Evolutionary conservation across 768 basidiomycete genomes (phyloP).

Genomic region (Russula sp.): DNA sequence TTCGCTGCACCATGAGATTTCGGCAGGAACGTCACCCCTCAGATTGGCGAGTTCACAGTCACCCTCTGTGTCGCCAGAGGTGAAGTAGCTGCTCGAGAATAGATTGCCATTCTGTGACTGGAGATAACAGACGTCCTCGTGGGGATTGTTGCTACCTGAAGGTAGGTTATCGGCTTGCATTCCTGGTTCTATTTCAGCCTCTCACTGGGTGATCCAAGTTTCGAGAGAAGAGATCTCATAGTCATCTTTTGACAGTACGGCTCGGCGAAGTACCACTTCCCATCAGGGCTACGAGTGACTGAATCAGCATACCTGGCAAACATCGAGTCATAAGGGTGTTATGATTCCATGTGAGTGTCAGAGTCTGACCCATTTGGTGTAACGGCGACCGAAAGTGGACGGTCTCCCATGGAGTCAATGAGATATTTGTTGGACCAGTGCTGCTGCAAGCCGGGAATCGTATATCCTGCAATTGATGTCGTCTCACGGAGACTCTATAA

Average conservation of each 20-base stretch:
- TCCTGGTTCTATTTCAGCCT: neutral
- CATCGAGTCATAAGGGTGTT: constrained; percentile 8
- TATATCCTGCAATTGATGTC: constrained; percentile 37
- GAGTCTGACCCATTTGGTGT: constrained; percentile 73
- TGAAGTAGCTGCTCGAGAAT: constrained; percentile 44
- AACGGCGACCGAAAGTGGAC: constrained; percentile 62
- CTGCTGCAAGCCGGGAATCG: constrained; percentile 40
- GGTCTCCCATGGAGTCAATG: constrained; percentile 45
- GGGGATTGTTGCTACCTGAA: constrained; percentile 21
- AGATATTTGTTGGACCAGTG: constrained; percentile 70
- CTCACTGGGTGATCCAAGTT: constrained; percentile 27
- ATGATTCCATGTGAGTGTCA: neutral
- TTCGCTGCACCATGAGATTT: constrained; percentile 69
- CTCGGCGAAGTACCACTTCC: constrained; percentile 65
- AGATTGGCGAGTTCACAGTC: constrained; percentile 58
- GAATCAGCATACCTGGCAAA: constrained; percentile 67
- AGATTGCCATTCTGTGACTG: constrained; percentile 93
- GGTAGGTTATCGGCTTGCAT: constrained; percentile 4
- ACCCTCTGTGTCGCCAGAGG: constrained; percentile 29
- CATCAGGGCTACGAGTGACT: constrained; percentile 48
- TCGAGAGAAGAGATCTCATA: constrained; percentile 47
- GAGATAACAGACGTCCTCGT: constrained; percentile 54
- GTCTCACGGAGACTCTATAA: neutral
- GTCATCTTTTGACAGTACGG: constrained; percentile 66
- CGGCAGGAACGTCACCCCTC: constrained; percentile 57